These are phyloP conservation scores for Dactylellina drechsleri DNA, from an alignment of 2,329 filamentous ascomycete species.

Conservation along the genomic window DNA sequence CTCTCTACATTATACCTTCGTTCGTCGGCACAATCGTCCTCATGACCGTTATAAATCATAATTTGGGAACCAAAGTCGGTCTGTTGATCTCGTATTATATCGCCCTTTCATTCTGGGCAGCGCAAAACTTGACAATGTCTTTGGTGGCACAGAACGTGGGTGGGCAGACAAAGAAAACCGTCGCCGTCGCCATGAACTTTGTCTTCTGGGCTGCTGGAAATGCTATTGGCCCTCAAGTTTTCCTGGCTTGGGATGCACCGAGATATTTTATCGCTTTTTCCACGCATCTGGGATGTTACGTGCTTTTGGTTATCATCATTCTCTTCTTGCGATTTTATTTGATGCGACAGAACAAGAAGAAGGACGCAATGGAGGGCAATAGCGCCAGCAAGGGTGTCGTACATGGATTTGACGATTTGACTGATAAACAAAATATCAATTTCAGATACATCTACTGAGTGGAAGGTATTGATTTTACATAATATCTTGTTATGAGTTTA, in stretches of 20 bases:
- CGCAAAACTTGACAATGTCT: conserved; percentile 72
- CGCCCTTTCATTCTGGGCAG: conserved; percentile 80
- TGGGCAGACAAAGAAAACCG: conserved; percentile 77
- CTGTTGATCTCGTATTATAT: conserved; percentile 80
- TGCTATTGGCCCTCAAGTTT: conserved; percentile 73
- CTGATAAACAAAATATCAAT: conserved; percentile 70
- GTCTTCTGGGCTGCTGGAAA: conserved; percentile 76
- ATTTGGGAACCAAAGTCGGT: conserved; percentile 70
- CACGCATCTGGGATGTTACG: conserved; percentile 76
- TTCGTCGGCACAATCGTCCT: conserved; percentile 77
- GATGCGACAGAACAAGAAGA: conserved; percentile 66
- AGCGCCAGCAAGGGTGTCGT: conserved; percentile 63
- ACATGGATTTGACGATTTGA: conserved; percentile 72
- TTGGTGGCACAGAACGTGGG: conserved; percentile 76
- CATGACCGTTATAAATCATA: conserved; percentile 73
- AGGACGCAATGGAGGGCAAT: conserved; percentile 65
- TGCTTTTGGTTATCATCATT: conserved; percentile 69
- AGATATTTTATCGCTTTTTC: conserved; percentile 76
- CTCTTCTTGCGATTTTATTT: conserved; percentile 71
- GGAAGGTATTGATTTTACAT: conserved; percentile 7
- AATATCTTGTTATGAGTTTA: conserved; percentile 3
- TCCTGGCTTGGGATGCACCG: conserved; percentile 70
- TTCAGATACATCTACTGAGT: conserved; percentile 69
- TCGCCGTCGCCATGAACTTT: conserved; percentile 76
- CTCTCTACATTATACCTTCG: conserved; percentile 72